These are phyloP conservation scores for Eucalyptus marginata DNA, from an alignment of 345 rosid species.

Conservation along the genomic window DNA sequence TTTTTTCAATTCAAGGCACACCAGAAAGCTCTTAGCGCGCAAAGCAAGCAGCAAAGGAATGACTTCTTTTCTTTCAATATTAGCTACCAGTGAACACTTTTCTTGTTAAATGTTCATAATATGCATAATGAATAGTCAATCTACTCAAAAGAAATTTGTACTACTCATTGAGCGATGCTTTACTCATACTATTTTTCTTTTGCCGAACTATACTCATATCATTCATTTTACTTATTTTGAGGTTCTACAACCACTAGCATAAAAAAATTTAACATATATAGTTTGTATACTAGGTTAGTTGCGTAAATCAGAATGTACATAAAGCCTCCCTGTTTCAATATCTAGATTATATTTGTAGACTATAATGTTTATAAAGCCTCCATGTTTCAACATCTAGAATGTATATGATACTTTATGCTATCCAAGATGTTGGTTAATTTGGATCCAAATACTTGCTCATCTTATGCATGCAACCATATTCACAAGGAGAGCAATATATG, in stretches of 20 bases:
- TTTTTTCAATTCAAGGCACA: too few species aligned
- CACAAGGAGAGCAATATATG: too few species aligned
- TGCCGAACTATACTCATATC: too few species aligned
- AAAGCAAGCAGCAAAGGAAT: too few species aligned
- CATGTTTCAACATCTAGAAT: neutral
- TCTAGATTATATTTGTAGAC: too few species aligned
- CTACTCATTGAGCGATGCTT: neutral
- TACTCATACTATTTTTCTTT: neutral
- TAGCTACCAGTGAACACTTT: too few species aligned
- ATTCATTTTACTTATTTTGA: neutral
- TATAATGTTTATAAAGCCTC: neutral
- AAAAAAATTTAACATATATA: rapidly evolving
- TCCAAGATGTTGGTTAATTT: neutral
- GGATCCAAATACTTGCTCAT: neutral
- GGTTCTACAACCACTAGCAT: neutral
- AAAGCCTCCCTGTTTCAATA: too few species aligned
- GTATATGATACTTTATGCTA: neutral
- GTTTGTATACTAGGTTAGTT: neutral
- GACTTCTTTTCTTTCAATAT: too few species aligned
- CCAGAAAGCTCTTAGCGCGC: too few species aligned
- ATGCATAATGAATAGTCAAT: neutral
- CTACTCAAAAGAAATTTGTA: neutral
- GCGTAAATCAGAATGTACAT: neutral
- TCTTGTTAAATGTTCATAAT: neutral
- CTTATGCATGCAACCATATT: too few species aligned